These are phyloP conservation scores for Moniliella sp. DNA, from an alignment of 1,284 basidiomycete species.

Conservation along the genomic window DNA sequence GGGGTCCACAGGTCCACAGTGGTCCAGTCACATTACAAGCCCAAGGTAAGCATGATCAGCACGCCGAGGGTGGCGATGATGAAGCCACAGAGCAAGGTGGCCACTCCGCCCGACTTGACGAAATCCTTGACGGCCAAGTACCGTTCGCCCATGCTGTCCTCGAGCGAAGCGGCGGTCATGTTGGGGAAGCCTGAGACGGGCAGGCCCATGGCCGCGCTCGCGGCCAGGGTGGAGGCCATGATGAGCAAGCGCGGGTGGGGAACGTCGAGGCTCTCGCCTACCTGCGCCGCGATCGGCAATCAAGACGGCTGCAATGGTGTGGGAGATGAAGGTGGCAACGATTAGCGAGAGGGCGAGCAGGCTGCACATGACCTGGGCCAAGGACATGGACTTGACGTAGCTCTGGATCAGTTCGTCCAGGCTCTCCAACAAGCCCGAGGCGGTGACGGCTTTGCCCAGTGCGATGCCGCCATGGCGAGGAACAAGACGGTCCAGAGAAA, in stretches of 20 bases:
- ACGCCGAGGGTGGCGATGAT: slow-evolving; percentile 29
- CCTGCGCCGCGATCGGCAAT: slow-evolving; percentile 84
- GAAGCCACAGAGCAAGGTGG: slow-evolving; percentile 61
- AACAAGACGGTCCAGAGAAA: slow-evolving; percentile 33
- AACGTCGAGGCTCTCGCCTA: slow-evolving; percentile 50
- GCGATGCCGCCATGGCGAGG: slow-evolving; percentile 74
- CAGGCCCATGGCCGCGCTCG: slow-evolving; percentile 90
- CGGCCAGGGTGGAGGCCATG: slow-evolving; percentile 58
- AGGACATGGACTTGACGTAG: slow-evolving; percentile 49
- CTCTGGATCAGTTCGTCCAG: slow-evolving; percentile 43
- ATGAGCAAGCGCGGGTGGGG: slow-evolving; percentile 28
- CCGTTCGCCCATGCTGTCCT: slow-evolving; percentile 74
- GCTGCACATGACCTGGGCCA: slow-evolving; percentile 64
- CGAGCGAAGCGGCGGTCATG: slow-evolving; percentile 48
- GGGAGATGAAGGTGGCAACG: slow-evolving; percentile 37
- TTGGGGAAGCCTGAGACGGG: slow-evolving; percentile 64
- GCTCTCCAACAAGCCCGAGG: slow-evolving; percentile 55
- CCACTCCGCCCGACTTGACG: slow-evolving; percentile 74
- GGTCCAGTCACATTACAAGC: too few species aligned
- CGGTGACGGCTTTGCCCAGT: slow-evolving; percentile 78
- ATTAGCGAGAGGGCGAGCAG: slow-evolving; percentile 69
- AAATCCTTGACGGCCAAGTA: slow-evolving; percentile 46
- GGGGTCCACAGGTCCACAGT: too few species aligned
- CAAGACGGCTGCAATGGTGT: slow-evolving; percentile 65
- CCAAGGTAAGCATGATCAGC: slow-evolving; percentile 24